phyloP scores from a whole-genome alignment of 2,329 filamentous ascomycete species.

The Penicillium sp. region DNA sequence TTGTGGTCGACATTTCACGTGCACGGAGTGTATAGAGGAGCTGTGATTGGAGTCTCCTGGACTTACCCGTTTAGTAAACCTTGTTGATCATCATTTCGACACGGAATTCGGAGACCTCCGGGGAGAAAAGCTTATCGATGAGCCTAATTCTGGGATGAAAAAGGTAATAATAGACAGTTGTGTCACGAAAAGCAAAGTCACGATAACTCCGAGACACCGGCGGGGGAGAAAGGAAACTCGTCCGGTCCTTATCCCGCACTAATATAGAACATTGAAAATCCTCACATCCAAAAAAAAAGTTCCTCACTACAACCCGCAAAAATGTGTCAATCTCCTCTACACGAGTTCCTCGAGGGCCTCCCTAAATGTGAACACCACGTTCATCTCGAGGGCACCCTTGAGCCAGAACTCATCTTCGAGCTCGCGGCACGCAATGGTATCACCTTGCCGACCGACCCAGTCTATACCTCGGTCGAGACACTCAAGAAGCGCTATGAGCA shows the following conservation, averaged over 20 bases:
- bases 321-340: constrained; percentile 59
- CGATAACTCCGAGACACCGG: background rate
- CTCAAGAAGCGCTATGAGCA: constrained; percentile 63
- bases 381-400: constrained; percentile 74
- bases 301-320: constrained; percentile 28
- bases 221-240: constrained; percentile 8
- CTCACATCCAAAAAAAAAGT: background rate
- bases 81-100: background rate
- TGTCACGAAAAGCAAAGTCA: background rate
- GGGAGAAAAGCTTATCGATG: constrained; percentile 7
- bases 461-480: constrained; percentile 61
- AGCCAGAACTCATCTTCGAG: constrained; percentile 67
- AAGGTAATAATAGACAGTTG: background rate
- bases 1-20: background rate
- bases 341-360: constrained; percentile 62
- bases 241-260: background rate
- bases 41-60: background rate
- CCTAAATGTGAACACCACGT: constrained; percentile 83
- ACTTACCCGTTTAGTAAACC: constrained; percentile 1
- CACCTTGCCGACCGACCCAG: constrained; percentile 60
- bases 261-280: background rate
- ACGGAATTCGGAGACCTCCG: constrained; percentile 16
- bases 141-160: background rate
- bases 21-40: background rate
- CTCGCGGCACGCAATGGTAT: constrained; percentile 68